Conservation (phyloP, 2,329 filamentous ascomycete genomes). For the Cladosporium sp. region DNA sequence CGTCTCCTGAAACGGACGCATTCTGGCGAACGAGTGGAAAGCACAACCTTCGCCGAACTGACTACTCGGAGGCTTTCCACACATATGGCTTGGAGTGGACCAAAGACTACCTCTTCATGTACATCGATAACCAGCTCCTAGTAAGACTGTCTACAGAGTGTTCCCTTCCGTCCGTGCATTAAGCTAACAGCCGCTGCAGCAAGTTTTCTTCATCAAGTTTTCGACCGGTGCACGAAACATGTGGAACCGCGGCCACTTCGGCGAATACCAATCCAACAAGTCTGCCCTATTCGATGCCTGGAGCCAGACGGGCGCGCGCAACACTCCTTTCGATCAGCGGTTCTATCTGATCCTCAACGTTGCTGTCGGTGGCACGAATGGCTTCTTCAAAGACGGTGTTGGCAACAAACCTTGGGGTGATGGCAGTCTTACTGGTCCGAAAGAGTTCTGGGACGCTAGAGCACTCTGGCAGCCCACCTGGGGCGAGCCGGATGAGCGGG, state of each 20-base stretch:
- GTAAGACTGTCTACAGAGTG: neutral
- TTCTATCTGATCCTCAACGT: conserved; percentile 37
- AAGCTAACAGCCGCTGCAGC: conserved; percentile 33
- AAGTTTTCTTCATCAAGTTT: conserved; percentile 69
- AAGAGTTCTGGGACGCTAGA: conserved; percentile 67
- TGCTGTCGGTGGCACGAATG: conserved; percentile 40
- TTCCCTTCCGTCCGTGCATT: too few relatives aligned
- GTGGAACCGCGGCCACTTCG: conserved; percentile 34
- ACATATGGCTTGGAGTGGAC: conserved; percentile 80
- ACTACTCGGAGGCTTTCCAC: conserved; percentile 67
- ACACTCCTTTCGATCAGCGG: conserved; percentile 35
- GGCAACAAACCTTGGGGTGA: conserved; percentile 76
- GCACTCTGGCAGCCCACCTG: conserved; percentile 31
- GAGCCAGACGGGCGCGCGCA: conserved; percentile 28
- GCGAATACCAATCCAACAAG: conserved; percentile 27
- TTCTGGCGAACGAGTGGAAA: conserved; percentile 82
- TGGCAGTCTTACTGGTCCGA: conserved; percentile 60
- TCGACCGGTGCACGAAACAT: conserved; percentile 25
- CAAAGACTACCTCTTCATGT: conserved; percentile 81
- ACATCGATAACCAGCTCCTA: conserved; percentile 74
- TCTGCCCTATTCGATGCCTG: conserved; percentile 32
- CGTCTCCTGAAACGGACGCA: conserved; percentile 66
- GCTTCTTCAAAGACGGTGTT: conserved; percentile 73
- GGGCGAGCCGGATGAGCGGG: conserved; percentile 33
- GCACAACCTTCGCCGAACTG: conserved; percentile 68